Conservation (phyloP, 345 rosid species). For the Barbarea vulgaris region DNA sequence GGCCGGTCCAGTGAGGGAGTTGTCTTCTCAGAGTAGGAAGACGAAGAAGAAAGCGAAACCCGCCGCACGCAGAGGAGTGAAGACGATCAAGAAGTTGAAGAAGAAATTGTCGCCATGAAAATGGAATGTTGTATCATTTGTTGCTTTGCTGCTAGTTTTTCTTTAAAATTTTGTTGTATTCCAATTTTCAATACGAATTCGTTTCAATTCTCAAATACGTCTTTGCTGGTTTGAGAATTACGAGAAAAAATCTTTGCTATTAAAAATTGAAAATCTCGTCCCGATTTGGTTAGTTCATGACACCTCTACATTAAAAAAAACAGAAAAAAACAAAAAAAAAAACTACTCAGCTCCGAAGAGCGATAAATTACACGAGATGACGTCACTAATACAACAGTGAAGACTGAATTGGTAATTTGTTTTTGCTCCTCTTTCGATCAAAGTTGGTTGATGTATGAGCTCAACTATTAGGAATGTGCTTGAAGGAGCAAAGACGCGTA, state of each 20-base stretch:
- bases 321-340: too few relatives aligned
- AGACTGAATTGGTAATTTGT: constrained; percentile 6
- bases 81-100: constrained; percentile 56
- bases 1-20: constrained; percentile 82
- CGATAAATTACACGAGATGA: not conserved
- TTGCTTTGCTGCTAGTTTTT: constrained; percentile 19
- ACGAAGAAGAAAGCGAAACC: constrained; percentile 60
- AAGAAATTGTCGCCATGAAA: constrained; percentile 50
- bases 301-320: not conserved
- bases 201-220: constrained; percentile 14
- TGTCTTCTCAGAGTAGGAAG: constrained; percentile 54
- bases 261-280: not conserved
- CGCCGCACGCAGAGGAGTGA: constrained; percentile 50
- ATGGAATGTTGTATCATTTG: constrained; percentile 1
- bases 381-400: not conserved
- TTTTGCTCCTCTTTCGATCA: not conserved
- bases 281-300: not conserved
- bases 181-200: constrained; percentile 1
- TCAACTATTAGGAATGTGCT: constrained; percentile 16
- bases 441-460: not conserved
- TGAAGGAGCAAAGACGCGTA: constrained; percentile 61
- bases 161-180: constrained; percentile 22
- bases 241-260: constrained; percentile 12
- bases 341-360: not conserved
- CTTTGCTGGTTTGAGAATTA: constrained; percentile 20